Evolutionary conservation across 352 stramenopile genomes (phyloP).

Genomic region (Phytophthora pseudosyringae): DNA sequence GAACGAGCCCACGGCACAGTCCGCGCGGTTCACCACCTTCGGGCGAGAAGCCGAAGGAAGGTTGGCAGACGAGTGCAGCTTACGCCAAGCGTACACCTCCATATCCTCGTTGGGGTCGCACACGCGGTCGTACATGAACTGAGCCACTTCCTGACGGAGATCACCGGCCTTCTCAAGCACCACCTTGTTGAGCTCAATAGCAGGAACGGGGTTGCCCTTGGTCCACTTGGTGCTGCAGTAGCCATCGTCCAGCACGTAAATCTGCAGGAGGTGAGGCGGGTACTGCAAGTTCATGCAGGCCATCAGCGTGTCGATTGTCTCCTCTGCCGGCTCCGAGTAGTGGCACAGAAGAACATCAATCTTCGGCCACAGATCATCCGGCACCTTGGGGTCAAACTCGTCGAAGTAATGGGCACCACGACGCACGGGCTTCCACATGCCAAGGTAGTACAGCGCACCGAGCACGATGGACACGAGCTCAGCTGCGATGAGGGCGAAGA

Average conservation of each 20-base stretch:
- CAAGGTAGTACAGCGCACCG: conserved; percentile 84
- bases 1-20: conserved; percentile 84
- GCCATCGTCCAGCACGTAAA: conserved; percentile 87
- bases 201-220: conserved; percentile 71
- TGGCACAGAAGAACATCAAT: conserved; percentile 85
- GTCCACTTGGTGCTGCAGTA: conserved; percentile 87
- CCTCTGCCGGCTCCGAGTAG: conserved; percentile 85
- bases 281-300: conserved; percentile 91
- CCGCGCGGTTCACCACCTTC: conserved; percentile 74
- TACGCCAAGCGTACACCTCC: conserved; percentile 89
- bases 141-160: conserved; percentile 80
- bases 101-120: conserved; percentile 88
- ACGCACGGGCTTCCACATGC: conserved; percentile 90
- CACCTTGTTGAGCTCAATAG: conserved; percentile 80
- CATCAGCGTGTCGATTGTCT: conserved; percentile 87
- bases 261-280: conserved; percentile 84
- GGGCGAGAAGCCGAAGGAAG: conserved; percentile 71
- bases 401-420: conserved; percentile 89
- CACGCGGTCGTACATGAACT: conserved; percentile 91
- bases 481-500: conserved; percentile 72
- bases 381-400: conserved; percentile 84
- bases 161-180: conserved; percentile 83
- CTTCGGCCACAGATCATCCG: conserved; percentile 85
- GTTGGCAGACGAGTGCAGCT: conserved; percentile 85
- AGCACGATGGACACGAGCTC: conserved; percentile 78